Conservation (phyloP, 805 yeast genomes). For the Scheffersomyces stipitis region DNA sequence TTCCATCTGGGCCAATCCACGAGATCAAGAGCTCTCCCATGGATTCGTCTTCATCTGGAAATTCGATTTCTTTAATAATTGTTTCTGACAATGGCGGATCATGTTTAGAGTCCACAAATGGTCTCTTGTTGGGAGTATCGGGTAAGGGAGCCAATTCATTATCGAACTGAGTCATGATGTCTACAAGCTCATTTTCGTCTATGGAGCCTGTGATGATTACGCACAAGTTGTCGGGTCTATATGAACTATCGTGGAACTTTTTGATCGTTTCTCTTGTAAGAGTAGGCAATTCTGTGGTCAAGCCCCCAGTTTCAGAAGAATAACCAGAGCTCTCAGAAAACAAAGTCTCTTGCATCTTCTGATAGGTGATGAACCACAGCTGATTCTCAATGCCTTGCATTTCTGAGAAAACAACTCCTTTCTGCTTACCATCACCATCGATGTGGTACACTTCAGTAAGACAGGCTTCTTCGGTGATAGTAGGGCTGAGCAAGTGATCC, state of each 20-base stretch:
- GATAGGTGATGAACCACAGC: slow-evolving; percentile 63
- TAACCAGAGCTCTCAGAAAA: slow-evolving; percentile 70
- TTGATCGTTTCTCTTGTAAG: slow-evolving; percentile 74
- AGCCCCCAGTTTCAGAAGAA: slow-evolving; percentile 92
- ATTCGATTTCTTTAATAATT: slow-evolving; percentile 55
- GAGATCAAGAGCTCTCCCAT: slow-evolving; percentile 71
- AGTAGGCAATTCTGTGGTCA: slow-evolving; percentile 70
- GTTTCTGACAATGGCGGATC: slow-evolving; percentile 43
- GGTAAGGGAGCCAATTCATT: slow-evolving; percentile 47
- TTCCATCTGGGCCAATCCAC: slow-evolving; percentile 78
- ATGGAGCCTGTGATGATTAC: slow-evolving; percentile 83
- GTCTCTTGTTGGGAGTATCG: slow-evolving; percentile 48
- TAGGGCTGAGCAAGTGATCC: slow-evolving; percentile 84
- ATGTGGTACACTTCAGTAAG: slow-evolving; percentile 93
- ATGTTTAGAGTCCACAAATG: slow-evolving; percentile 68
- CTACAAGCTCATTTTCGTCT: slow-evolving; percentile 69
- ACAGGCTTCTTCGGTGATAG: slow-evolving; percentile 86
- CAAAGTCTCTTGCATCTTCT: slow-evolving; percentile 59
- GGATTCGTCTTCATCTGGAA: slow-evolving; percentile 88
- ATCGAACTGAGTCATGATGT: slow-evolving; percentile 63
- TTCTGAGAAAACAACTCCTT: slow-evolving; percentile 95
- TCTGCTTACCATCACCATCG: slow-evolving; percentile 86
- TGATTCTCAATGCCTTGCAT: slow-evolving; percentile 92
- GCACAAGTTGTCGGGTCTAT: slow-evolving; percentile 82
- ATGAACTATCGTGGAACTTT: slow-evolving; percentile 66